phyloP scores from a whole-genome alignment of 2,329 filamentous ascomycete genomes.

The Cladophialophora psammophila region DNA sequence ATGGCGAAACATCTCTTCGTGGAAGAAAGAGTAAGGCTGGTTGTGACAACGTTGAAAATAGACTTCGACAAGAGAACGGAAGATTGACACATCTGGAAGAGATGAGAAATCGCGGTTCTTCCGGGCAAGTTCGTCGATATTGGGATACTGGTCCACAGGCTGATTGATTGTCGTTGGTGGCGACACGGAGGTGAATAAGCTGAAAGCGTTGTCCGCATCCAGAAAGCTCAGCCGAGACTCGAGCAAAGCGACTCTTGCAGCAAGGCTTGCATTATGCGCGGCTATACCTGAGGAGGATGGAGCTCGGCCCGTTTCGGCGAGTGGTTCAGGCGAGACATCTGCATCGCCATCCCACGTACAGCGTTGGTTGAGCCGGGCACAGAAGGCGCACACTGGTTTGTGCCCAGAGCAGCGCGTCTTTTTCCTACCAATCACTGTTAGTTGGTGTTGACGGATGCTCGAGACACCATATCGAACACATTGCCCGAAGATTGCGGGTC shows the following conservation, averaged over 20 bases:
- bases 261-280: slow-evolving; percentile 18
- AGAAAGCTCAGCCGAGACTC: slow-evolving; percentile 27
- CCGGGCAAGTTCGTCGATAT: neutral
- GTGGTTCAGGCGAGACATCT: slow-evolving; percentile 7
- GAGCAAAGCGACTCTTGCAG: slow-evolving; percentile 23
- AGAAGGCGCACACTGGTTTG: slow-evolving; percentile 45
- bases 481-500: neutral
- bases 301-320: slow-evolving; percentile 5
- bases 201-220: slow-evolving; percentile 17
- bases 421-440: slow-evolving; percentile 37
- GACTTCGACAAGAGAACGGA: slow-evolving; percentile 37
- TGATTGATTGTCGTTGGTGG: neutral
- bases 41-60: slow-evolving; percentile 50
- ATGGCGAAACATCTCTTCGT: slow-evolving; percentile 46
- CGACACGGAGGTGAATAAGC: slow-evolving; percentile 16
- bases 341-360: slow-evolving; percentile 24
- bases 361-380: slow-evolving; percentile 40
- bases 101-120: slow-evolving; percentile 14
- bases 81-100: slow-evolving; percentile 6
- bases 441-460: neutral
- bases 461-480: neutral
- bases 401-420: slow-evolving; percentile 47
- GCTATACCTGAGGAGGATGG: slow-evolving; percentile 2
- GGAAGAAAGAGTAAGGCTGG: slow-evolving; percentile 51
- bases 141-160: slow-evolving; percentile 4